Evolutionary conservation across 345 rosid genomes (phyloP).

Genomic region (Murraya koenigii): DNA sequence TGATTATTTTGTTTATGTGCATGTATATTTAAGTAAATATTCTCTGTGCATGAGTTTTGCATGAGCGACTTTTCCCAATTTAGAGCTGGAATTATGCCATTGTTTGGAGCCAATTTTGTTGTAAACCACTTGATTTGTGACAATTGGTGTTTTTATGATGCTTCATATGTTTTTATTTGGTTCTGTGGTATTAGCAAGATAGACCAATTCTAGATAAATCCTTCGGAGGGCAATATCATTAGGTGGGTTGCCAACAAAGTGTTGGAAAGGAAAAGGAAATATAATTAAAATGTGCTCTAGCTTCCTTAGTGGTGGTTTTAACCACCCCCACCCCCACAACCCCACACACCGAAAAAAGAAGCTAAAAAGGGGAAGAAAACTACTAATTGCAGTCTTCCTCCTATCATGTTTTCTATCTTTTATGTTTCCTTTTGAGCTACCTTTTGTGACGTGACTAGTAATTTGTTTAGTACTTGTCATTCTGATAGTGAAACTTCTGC

Average conservation of each 20-base stretch:
- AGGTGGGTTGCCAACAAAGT: background rate
- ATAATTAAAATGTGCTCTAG: background rate
- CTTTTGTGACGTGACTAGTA: background rate
- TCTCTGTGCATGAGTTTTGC: background rate
- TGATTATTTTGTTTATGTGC: background rate
- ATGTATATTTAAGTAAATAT: background rate
- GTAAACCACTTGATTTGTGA: background rate
- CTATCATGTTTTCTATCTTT: background rate
- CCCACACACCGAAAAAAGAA: too few species aligned
- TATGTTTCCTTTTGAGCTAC: background rate
- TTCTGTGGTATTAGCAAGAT: background rate
- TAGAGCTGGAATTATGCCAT: too few species aligned
- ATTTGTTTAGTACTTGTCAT: background rate
- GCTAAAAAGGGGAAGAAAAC: background rate
- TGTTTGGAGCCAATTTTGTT: background rate
- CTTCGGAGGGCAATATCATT: background rate
- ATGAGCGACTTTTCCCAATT: background rate
- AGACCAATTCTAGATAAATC: background rate
- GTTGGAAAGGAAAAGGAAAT: background rate
- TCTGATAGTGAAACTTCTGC: background rate
- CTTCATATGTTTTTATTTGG: background rate
- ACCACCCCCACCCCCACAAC: too few species aligned
- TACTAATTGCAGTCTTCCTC: background rate
- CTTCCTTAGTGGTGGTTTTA: background rate
- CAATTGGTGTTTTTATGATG: background rate